Conservation (phyloP, 768 basidiomycete genomes). For the Russula abietina region DNA sequence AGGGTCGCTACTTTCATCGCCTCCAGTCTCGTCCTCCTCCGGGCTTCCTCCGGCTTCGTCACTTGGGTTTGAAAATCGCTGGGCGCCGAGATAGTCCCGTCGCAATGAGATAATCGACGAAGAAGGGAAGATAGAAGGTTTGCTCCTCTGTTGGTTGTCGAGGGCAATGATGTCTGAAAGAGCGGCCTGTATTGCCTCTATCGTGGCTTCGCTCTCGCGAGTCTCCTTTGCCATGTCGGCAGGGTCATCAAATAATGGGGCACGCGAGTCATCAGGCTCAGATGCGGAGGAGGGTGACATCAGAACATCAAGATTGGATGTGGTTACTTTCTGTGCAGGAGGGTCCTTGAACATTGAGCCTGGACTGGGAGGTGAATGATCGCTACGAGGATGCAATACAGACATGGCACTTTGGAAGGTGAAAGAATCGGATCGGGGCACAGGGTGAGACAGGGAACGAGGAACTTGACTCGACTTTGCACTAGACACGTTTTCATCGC, state of each 20-base stretch:
- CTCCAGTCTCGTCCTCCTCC: slow-evolving; percentile 36
- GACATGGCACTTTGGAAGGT: slow-evolving; percentile 9
- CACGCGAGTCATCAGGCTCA: slow-evolving; percentile 50
- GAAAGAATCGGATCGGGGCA: slow-evolving; percentile 23
- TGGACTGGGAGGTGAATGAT: slow-evolving; percentile 9
- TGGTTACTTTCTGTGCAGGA: slow-evolving; percentile 17
- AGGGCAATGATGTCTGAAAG: slow-evolving; percentile 92
- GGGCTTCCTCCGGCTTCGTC: slow-evolving; percentile 42
- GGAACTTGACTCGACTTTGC: slow-evolving; percentile 1
- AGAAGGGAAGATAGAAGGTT: slow-evolving; percentile 1
- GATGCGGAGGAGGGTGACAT: slow-evolving; percentile 63
- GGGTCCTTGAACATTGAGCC: slow-evolving; percentile 14
- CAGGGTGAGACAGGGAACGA: slow-evolving; percentile 4
- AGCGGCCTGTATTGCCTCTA: slow-evolving; percentile 96
- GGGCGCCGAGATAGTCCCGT: background rate
- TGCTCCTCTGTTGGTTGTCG: slow-evolving; percentile 48
- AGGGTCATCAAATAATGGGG: slow-evolving; percentile 77
- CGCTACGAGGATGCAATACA: slow-evolving; percentile 2
- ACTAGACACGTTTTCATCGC: slow-evolving; percentile 12
- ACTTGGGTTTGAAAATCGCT: background rate
- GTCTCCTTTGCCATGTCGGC: slow-evolving; percentile 54
- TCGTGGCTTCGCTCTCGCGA: slow-evolving; percentile 67
- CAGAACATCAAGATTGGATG: slow-evolving; percentile 70
- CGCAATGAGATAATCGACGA: slow-evolving; percentile 5
- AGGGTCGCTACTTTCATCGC: slow-evolving; percentile 37